Percentiles rank a stretch among this genome's conserved stretches.
Conservation (phyloP, 2,329 filamentous ascomycete genomes). For the Colletotrichum endophyticum region DNA sequence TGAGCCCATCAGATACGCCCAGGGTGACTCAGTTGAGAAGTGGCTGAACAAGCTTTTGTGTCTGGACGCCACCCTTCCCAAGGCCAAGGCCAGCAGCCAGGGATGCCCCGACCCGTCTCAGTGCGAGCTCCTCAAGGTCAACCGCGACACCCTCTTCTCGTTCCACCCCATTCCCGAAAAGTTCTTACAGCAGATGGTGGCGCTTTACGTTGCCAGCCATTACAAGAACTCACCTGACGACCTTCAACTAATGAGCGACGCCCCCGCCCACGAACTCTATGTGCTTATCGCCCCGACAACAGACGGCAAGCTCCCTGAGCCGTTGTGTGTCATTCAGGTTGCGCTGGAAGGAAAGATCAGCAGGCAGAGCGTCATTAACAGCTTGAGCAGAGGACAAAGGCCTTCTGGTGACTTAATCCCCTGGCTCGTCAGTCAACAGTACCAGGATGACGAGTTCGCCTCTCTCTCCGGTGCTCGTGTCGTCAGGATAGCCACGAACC, state of each 20-base stretch:
- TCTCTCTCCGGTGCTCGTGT: slow-evolving; percentile 89
- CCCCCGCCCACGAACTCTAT: slow-evolving; percentile 94
- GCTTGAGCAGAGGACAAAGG: slow-evolving; percentile 85
- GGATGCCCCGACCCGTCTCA: slow-evolving; percentile 90
- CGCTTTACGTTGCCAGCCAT: slow-evolving; percentile 93
- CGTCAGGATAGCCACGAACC: slow-evolving; percentile 95
- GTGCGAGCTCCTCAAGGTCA: slow-evolving; percentile 92
- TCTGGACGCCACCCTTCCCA: slow-evolving; percentile 88
- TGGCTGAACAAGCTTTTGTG: slow-evolving; percentile 96
- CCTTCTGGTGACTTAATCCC: slow-evolving; percentile 94
- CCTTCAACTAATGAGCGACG: slow-evolving; percentile 97
- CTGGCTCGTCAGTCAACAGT: slow-evolving; percentile 97
- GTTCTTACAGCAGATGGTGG: slow-evolving; percentile 98
- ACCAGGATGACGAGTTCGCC: slow-evolving; percentile 96
- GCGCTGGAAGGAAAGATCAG: slow-evolving; percentile 95
- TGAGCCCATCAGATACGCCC: slow-evolving; percentile 93
- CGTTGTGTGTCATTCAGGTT: slow-evolving; percentile 92
- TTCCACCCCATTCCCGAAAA: slow-evolving; percentile 97
- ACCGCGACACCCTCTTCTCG: slow-evolving; percentile 96
- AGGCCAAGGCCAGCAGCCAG: slow-evolving; percentile 71
- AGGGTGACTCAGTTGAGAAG: slow-evolving; percentile 89
- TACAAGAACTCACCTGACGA: slow-evolving; percentile 99
- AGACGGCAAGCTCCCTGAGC: slow-evolving; percentile 84
- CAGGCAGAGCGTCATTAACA: slow-evolving; percentile 87
- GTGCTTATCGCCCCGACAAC: slow-evolving; percentile 88